Evolutionary conservation across 306 rosid species (phyloP).

Genomic region (Clitoria ternatea): DNA sequence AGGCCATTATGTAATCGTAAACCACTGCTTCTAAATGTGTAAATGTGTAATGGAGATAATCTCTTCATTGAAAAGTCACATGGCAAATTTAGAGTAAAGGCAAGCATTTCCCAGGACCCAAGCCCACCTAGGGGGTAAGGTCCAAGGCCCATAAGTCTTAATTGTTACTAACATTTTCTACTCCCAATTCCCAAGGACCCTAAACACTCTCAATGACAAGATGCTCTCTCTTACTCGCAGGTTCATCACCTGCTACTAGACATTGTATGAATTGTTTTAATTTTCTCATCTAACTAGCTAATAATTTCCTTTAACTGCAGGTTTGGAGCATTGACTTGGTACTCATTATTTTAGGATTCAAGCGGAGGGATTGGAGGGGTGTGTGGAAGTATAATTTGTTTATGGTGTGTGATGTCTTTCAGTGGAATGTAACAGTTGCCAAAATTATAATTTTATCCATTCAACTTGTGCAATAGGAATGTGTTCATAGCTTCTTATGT

Average conservation of each 20-base stretch:
- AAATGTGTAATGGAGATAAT: background rate
- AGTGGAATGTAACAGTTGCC: background rate
- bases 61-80: background rate
- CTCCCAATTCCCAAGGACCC: no score
- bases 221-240: no score
- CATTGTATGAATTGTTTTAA: no score
- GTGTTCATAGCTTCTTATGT: background rate
- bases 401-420: background rate
- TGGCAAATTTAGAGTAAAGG: background rate
- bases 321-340: background rate
- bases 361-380: background rate
- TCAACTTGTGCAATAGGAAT: background rate
- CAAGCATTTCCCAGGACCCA: background rate
- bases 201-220: no score
- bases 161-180: background rate
- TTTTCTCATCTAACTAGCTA: no score
- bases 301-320: no score
- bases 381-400: background rate
- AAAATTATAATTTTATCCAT: background rate
- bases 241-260: no score
- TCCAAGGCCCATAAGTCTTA: background rate
- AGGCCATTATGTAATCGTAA: background rate
- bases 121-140: background rate
- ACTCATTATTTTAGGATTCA: background rate
- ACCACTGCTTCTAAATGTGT: background rate